Evolutionary conservation across 163 green algal genomes (phyloP), one percentile per base, ranked within the genome.

Genomic region (Trebouxia gelatinosa): DNA sequence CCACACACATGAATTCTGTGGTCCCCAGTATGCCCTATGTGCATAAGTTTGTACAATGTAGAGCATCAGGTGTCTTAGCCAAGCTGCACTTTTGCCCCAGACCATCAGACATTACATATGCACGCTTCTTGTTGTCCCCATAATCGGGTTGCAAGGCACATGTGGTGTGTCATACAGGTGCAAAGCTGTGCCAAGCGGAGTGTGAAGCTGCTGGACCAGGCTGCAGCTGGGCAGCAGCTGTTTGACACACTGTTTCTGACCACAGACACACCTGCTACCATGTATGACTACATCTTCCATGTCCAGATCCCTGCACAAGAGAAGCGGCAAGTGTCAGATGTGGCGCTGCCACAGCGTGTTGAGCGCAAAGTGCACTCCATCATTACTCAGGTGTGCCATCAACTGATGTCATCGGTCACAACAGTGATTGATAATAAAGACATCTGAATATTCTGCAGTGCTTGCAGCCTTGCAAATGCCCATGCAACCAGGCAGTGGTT

Each of bases 161-260:
- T n/a, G n/a, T n/a, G n/a, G 0, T 35, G 21, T 66, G 57, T 19
- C 5, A 38, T 76, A 28, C 68, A 76, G 68, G 5, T 76, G 29
- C 68, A 76, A 43, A 43, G 11, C 40, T 76, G 68, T 61, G 65
- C 71, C 9, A 48, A 77, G 9, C 37, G 61, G 19, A 64, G 59
- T 13, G 46, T 50, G 4, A 54, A 2, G 3, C 19, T 50, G 37
- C 57, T 70, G 54, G 64, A 50, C 35, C 39, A 38, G n/a, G 74
- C 68, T 13, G 29, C 40, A 7, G n/a, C 43, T 39, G 68, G 40
- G 5, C 64, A 72, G 37, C 64, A 72, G 35, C 39, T 43, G 28
- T 76, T 76, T 40, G 68, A 76, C 13, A 16, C 43, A 29, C 68
- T 76, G 31, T 76, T 76, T 43, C 68, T 76, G 19, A 61, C 28